Conservation (phyloP, 306 rosid genomes). For the Gastrolobium bilobum region DNA sequence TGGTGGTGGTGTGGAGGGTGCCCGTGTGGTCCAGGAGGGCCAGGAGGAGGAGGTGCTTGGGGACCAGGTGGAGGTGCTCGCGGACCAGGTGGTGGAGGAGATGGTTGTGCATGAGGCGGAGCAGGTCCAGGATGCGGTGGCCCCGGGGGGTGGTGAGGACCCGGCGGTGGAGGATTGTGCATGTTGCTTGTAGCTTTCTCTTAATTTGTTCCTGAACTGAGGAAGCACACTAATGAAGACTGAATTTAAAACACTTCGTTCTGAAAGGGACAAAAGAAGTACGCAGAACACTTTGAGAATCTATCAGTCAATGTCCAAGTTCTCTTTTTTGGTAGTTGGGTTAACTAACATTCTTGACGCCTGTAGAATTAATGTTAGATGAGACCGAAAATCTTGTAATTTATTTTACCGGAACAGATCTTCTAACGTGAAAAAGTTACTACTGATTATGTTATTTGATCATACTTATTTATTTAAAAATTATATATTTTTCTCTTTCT, state of each 20-base stretch:
- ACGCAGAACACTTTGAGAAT: neutral
- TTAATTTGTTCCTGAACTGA: neutral
- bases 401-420: too few relatives aligned
- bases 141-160: constrained; percentile 50
- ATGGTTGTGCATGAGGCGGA: constrained; percentile 48
- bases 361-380: neutral
- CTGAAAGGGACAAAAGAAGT: neutral
- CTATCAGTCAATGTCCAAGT: constrained; percentile 44
- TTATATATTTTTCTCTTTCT: too few relatives aligned
- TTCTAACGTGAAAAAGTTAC: too few relatives aligned
- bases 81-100: constrained; percentile 40
- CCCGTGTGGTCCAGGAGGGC: constrained; percentile 54
- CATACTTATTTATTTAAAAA: too few relatives aligned
- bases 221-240: neutral
- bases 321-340: constrained; percentile 2
- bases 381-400: too few relatives aligned
- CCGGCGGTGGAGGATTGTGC: constrained; percentile 67
- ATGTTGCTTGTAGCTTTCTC: constrained; percentile 36
- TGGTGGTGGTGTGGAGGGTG: constrained; percentile 51
- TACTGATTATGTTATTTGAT: too few relatives aligned
- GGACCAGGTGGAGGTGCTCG: constrained; percentile 57
- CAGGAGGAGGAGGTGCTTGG: constrained; percentile 43
- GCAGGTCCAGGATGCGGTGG: constrained; percentile 49
- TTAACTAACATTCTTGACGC: constrained; percentile 47
- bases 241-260: neutral